Percentiles rank a stretch among this genome's conserved stretches.
Evolutionary conservation across 75 land plant species (phyloP).

Genomic region (Larix kaempferi): DNA sequence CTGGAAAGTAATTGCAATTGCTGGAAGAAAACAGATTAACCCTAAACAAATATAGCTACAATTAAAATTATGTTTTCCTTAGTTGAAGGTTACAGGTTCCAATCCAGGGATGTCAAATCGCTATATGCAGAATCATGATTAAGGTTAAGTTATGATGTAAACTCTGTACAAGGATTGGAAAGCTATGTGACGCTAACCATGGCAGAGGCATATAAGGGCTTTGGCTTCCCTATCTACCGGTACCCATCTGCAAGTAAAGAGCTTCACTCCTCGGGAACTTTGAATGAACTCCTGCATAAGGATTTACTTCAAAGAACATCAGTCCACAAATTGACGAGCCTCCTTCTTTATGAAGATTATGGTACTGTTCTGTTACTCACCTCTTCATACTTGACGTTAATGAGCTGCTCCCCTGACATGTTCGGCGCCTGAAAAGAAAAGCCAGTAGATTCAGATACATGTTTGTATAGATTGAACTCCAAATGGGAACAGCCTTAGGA

Average conservation of each 20-base stretch:
- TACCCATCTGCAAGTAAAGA: constrained; percentile 81
- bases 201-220: constrained; percentile 72
- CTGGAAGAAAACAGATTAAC: too few species aligned
- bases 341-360: background rate
- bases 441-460: background rate
- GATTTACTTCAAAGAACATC: too few species aligned
- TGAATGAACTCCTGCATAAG: constrained; percentile 36
- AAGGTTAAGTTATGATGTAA: too few species aligned
- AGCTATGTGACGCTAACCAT: constrained; percentile 30
- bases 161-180: too few species aligned
- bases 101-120: too few species aligned
- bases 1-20: too few species aligned
- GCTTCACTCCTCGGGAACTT: constrained; percentile 54
- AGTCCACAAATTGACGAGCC: background rate
- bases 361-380: background rate
- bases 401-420: background rate
- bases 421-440: background rate
- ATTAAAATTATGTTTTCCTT: too few species aligned
- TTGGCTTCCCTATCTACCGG: constrained; percentile 58
- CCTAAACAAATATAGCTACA: too few species aligned
- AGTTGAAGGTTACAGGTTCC: too few species aligned
- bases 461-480: too few species aligned
- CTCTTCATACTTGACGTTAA: constrained; percentile 28
- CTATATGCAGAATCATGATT: too few species aligned
- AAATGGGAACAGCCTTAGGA: too few species aligned